Percentiles rank a stretch among this genome's conserved stretches.
Conservation (phyloP, 2,329 filamentous ascomycete species). For the Gnomoniopsis sp. region DNA sequence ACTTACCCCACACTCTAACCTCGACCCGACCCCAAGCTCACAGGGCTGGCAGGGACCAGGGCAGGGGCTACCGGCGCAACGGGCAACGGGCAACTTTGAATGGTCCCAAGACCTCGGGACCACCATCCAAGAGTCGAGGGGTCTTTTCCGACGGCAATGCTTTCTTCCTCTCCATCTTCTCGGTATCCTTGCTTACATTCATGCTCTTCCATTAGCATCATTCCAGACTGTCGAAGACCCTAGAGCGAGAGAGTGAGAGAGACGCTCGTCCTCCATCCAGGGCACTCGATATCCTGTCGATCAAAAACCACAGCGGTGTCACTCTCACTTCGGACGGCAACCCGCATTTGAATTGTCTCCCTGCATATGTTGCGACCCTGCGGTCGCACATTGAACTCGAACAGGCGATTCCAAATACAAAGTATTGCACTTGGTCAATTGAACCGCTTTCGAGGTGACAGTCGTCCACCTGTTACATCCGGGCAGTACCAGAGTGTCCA, state of each 20-base stretch:
- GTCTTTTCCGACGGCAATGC: neutral
- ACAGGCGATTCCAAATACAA: neutral
- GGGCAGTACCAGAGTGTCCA: neutral
- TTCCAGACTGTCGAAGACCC: neutral
- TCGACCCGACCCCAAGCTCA: neutral
- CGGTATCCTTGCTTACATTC: neutral
- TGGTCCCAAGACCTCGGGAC: neutral
- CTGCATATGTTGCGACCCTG: neutral
- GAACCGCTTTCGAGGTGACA: neutral
- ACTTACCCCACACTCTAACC: neutral
- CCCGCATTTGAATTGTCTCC: neutral
- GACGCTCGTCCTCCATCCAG: no score
- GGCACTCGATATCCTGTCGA: no score
- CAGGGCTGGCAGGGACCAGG: neutral
- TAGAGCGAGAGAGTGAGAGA: no score
- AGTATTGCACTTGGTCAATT: neutral
- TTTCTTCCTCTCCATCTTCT: neutral
- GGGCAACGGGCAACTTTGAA: neutral
- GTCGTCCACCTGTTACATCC: neutral
- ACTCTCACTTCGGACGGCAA: neutral
- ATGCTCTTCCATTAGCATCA: neutral
- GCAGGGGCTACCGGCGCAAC: neutral
- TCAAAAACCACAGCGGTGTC: neutral
- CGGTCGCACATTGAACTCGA: neutral
- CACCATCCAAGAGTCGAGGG: neutral